Evolutionary conservation across 352 stramenopile species (phyloP).

Genomic region (Phytophthora agathidicida): DNA sequence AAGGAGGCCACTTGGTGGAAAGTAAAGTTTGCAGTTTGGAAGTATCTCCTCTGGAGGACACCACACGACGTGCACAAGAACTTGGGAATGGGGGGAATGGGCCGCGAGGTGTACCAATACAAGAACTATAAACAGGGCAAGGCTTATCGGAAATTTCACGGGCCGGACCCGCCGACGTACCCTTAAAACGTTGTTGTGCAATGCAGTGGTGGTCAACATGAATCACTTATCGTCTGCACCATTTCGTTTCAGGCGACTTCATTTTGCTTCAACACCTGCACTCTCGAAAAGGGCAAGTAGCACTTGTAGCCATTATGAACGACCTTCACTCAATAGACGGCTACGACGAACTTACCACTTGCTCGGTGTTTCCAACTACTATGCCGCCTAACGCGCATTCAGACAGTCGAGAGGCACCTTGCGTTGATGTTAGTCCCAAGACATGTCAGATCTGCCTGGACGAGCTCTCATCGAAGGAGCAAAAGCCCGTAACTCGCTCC

Average conservation of each 20-base stretch:
- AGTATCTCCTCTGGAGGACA: not conserved
- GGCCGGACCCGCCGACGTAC: conserved; percentile 1
- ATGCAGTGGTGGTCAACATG: too few relatives aligned
- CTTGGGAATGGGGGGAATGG: not conserved
- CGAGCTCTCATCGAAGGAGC: conserved; percentile 13
- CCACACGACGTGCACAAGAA: not conserved
- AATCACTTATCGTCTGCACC: too few relatives aligned
- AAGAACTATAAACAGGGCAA: not conserved
- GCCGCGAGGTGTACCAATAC: not conserved
- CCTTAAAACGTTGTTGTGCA: too few relatives aligned
- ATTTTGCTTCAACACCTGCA: too few relatives aligned
- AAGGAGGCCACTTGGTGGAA: conserved; percentile 3
- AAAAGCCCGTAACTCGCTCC: conserved; percentile 16
- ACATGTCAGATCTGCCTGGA: conserved; percentile 55
- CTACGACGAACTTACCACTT: conserved; percentile 4
- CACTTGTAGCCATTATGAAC: too few relatives aligned
- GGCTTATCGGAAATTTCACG: not conserved
- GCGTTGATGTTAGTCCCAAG: not conserved
- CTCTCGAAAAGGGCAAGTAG: too few relatives aligned
- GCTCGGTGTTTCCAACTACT: not conserved
- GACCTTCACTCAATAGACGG: conserved; percentile 3
- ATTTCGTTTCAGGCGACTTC: too few relatives aligned
- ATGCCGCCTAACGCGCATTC: conserved; percentile 16
- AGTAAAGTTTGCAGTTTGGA: not conserved
- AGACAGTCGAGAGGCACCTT: not conserved